Evolutionary conservation across 2,329 filamentous ascomycete genomes (phyloP), one percentile per base, ranked within the genome.

Genomic region (Cercospora sesami): DNA sequence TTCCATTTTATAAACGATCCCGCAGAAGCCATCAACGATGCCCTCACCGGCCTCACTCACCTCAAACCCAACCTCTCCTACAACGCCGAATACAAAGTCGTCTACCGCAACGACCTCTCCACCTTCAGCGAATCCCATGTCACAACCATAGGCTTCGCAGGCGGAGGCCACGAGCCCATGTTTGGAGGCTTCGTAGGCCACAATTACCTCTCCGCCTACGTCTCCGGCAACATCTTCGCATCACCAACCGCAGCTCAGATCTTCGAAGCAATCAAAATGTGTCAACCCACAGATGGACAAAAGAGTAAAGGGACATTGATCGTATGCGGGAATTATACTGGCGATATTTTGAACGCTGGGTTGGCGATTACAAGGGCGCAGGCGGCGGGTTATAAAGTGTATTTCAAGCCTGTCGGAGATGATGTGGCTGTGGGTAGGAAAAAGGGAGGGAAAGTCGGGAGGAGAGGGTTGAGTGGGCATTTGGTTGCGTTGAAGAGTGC

Each of bases 261-360:
- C 65, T 76, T 88, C 8, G 84, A 87, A 1, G 87, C 83, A 5
- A 83, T 90, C 48, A 83, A 85, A 64, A 62, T 81, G 82, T 57
- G 85, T 83, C 10, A 86, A 83, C n/a, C 28, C 0, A 16, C 28
- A 12, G 55, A 58, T 14, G 55, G 55, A 33, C 28, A 58, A 33
- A 58, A 18, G 14, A 68, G 72, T 64, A 74, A 69, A 48, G 87
- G 87, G 42, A 85, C 84, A 2, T 84, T 90, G 59, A 79, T 90
- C 1, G 84, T 90, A 60, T 84, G 89, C 68, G 89, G 86, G 57
- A 90, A 90, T 77, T 89, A 89, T 76, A 89, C 87, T 0, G 87
- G 87, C 58, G 87, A 89, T 76, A 87, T 87, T 66, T 79, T 89
- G 68, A 87, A 89, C 75, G 88, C 88, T 71, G 86, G 86, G 1